Evolutionary conservation across 805 yeast species (phyloP).

Genomic region (Kuraishia hungarica): DNA sequence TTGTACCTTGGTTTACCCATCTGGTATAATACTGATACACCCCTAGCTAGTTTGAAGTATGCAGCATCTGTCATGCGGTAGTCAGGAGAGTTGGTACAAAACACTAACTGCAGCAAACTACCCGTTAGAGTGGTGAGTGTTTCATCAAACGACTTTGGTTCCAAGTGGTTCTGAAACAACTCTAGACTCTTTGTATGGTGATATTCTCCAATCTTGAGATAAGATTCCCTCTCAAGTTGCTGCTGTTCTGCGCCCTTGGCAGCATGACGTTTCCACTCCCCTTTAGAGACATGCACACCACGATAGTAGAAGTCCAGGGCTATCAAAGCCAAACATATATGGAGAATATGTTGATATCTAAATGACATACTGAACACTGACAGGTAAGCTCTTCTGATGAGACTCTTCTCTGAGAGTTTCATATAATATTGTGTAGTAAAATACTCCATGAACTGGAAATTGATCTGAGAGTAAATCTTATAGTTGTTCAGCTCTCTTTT

Average conservation of each 20-base stretch:
- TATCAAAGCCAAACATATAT: conserved; percentile 7
- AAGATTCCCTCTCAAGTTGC: conserved; percentile 8
- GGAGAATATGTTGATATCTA: conserved; percentile 6
- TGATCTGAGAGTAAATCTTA: conserved; percentile 5
- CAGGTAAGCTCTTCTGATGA: conserved; percentile 4
- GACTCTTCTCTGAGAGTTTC: conserved; percentile 5
- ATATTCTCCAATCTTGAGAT: conserved; percentile 13
- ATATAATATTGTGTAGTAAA: conserved; percentile 6
- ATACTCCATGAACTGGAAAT: conserved; percentile 8
- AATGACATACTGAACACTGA: conserved; percentile 4
- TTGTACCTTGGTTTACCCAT: not conserved
- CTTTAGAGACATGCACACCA: conserved; percentile 3
- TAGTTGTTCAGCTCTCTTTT: not conserved
- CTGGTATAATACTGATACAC: not conserved
- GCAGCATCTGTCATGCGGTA: conserved; percentile 9
- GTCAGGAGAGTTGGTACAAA: conserved; percentile 7
- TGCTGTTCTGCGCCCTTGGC: conserved; percentile 3
- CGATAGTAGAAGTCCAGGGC: conserved; percentile 10
- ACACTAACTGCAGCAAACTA: not conserved
- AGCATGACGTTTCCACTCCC: not conserved
- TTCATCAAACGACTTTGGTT: conserved; percentile 6
- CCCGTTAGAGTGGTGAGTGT: not conserved
- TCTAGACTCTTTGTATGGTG: conserved; percentile 14
- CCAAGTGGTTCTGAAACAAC: conserved; percentile 11
- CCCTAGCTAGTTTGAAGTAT: conserved; percentile 12